These are phyloP conservation scores for Hymenoscyphus fraxineus DNA, from an alignment of 2,329 filamentous ascomycete genomes.

Conservation along the genomic window DNA sequence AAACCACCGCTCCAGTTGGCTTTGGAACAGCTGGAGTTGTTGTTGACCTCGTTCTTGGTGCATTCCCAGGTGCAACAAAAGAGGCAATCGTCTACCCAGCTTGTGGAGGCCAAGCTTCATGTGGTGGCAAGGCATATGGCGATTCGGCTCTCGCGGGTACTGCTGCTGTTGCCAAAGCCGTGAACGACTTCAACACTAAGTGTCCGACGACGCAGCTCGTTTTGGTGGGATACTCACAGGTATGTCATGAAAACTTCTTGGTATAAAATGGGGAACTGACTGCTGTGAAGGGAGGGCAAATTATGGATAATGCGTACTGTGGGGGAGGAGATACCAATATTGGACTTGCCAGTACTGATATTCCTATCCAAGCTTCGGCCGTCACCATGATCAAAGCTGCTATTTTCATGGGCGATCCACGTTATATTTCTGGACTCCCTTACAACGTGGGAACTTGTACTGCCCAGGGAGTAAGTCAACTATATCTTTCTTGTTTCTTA, in stretches of 20 bases:
- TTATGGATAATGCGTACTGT: conserved; percentile 59
- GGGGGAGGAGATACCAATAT: conserved; percentile 49
- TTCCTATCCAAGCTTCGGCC: conserved; percentile 43
- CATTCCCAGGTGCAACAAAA: conserved; percentile 48
- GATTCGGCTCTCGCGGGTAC: conserved; percentile 56
- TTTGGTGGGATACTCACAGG: conserved; percentile 61
- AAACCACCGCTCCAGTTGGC: conserved; percentile 46
- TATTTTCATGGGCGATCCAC: conserved; percentile 63
- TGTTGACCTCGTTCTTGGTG: conserved; percentile 46
- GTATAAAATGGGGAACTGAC: not conserved
- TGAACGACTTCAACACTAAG: conserved; percentile 53
- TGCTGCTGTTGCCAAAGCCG: conserved; percentile 53
- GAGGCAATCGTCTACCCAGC: conserved; percentile 58
- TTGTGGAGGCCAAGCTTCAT: conserved; percentile 56
- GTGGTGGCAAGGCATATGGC: conserved; percentile 57
- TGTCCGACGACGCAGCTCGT: conserved; percentile 57
- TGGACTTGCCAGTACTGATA: conserved; percentile 44
- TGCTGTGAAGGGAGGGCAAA: conserved; percentile 51
- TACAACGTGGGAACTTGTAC: conserved; percentile 60
- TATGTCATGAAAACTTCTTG: conserved; percentile 21
- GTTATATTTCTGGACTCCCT: conserved; percentile 50
- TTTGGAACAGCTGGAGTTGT: conserved; percentile 49
- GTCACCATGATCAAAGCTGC: conserved; percentile 56
- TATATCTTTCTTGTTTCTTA: not conserved
- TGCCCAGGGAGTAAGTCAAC: conserved; percentile 52